Base-by-base conservation (phyloP, 352 stramenopile genomes). In the Globisporangium abappressorium region DNA sequence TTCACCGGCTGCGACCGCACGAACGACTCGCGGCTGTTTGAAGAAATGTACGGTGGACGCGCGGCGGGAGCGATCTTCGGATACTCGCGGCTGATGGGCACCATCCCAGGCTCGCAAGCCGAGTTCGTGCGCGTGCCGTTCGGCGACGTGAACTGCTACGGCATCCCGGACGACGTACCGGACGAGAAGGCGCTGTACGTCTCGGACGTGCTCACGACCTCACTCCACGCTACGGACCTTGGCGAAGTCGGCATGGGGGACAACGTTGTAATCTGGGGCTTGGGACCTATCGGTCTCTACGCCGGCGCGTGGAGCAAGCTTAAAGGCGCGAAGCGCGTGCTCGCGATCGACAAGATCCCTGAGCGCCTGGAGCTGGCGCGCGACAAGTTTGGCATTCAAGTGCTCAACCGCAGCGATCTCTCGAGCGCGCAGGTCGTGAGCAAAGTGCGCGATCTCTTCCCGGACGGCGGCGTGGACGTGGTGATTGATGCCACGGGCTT, bases 41-140 rank as follows among this genome's bases (percentile, higher is more conserved):
- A 79, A 38, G 65, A 87, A 24, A 80, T 57, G 15, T 92, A 89
- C 36, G 84, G 84, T 30, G 81, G 80, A 18, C 87, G 78, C 75
- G 81, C 83, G n/a, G 76, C 81, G 18, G 81, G 80, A 9, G 83
- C 83, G 9, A 69, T 93, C 36, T 86, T 92, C 28, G 86, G 86
- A 1, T 78, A 75, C 41, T 81, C 77, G 6, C 75, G 75, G 1
- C 68, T 90, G 73, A 55, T 85, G 34, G 80, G 78, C 64, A 87
- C 83, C 61, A 69, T 91, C 6, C 83, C 84, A 0, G 86, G 86
- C 63, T 79, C 83, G 28, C 81, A 92, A 62, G 86, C 86, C 20
- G 81, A 94, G 77, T 93, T 77, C 54, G 81, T 92, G 24, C 81
- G 85, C 33, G 86, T 94, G 66, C 86, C 86, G 2, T 90, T 85